Evolutionary conservation across 2,329 filamentous ascomycete species (phyloP), one percentile per base, ranked within the genome.

Genomic region (Chaetomium strumarium): DNA sequence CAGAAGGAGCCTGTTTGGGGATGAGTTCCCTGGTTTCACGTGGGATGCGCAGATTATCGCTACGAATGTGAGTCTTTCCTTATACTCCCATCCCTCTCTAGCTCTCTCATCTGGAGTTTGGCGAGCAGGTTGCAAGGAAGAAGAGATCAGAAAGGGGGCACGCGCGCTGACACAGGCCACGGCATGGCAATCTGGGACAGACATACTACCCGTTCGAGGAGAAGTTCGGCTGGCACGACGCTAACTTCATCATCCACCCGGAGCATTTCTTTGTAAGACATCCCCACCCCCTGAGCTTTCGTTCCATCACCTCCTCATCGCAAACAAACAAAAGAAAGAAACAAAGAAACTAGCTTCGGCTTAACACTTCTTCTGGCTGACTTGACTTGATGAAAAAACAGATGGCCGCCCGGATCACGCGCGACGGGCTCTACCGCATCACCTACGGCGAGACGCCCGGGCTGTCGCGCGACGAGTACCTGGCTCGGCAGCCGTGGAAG

Each of bases 181-280:
- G n/a, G n/a, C n/a, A n/a, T n/a, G n/a, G n/a, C n/a, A n/a, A n/a
- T n/a, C n/a, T n/a, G n/a, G 9, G 16, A 7, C 45, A 84, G 79
- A 77, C 80, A 11, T 83, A 83, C 62, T 82, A 84, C 55, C 77
- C 81, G 58, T 81, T 84, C 53, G 33, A 11, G 20, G 68, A 72
- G 13, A 76, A 76, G 55, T 80, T 73, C 57, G 75, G 72, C 24
- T 82, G 72, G 58, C 66, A 72, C 50, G 78, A 83, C 57, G 74
- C 75, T 12, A 82, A 82, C 63, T 84, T 84, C 63, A 78, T 83
- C 57, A 72, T 84, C 31, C 74, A 85, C 57, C 81, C 80, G 0
- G 75, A 79, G 19, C 72, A 85, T 60, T 84, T 79, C 65, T 74
- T 66, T 48, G 71, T 72, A 55, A 60, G 68, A 58, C 31, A 31